These are phyloP conservation scores for Dendrobium huoshanense DNA, from an alignment of 106 monocot species.

Conservation along the genomic window DNA sequence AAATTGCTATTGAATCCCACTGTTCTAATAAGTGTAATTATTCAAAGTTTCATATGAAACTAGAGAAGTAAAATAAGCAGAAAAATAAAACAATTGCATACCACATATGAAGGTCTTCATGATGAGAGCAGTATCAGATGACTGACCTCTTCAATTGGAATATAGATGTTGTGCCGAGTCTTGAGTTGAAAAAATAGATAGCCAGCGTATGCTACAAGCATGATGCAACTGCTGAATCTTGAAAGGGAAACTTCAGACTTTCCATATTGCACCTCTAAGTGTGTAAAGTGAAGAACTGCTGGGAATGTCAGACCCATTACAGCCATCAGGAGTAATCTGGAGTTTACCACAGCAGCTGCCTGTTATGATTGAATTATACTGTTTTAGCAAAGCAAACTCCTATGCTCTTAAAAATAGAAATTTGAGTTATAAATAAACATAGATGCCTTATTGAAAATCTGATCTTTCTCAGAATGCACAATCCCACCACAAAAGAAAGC, in stretches of 20 bases:
- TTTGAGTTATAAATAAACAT: not conserved
- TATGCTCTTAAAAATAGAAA: not conserved
- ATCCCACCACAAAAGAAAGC: constrained; percentile 92
- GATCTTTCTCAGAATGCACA: constrained; percentile 69
- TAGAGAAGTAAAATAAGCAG: not conserved
- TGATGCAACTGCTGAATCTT: constrained; percentile 92
- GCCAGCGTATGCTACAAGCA: constrained; percentile 94
- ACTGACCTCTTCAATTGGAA: constrained; percentile 58
- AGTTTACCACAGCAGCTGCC: constrained; percentile 92
- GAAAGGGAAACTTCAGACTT: constrained; percentile 90
- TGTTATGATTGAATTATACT: constrained; percentile 26
- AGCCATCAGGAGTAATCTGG: constrained; percentile 90
- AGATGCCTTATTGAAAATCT: constrained; percentile 86
- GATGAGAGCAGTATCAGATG: not conserved
- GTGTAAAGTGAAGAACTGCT: constrained; percentile 96
- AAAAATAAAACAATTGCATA: not conserved
- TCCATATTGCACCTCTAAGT: constrained; percentile 89
- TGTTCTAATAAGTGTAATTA: not conserved
- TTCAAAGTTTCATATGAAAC: not conserved
- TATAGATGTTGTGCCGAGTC: constrained; percentile 60
- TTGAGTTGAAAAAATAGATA: constrained; percentile 89
- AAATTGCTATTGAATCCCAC: not conserved
- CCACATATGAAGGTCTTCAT: not conserved
- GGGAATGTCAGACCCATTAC: constrained; percentile 94
- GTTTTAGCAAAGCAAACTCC: not conserved